Conservation (phyloP, 2,329 filamentous ascomycete species). For the Ascochyta clinopodiicola region DNA sequence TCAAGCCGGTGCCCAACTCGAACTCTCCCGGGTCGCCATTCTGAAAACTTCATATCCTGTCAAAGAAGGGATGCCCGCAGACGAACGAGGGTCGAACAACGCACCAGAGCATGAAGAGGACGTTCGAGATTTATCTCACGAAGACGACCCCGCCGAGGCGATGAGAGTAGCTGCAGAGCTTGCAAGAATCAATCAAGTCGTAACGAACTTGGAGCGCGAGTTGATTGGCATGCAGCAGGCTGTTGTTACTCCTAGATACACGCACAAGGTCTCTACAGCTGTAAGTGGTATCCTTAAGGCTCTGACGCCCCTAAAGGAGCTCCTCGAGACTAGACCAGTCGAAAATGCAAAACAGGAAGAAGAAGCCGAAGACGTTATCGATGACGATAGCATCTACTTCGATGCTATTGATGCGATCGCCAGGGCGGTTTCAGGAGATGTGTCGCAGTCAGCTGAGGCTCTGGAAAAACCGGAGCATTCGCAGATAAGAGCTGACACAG, state of each 20-base stretch:
- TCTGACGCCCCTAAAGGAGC: neutral
- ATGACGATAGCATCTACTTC: conserved; percentile 4
- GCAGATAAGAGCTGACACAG: neutral
- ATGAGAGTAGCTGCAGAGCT: neutral
- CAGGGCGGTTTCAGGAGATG: neutral
- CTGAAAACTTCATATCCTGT: neutral
- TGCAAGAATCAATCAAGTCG: neutral
- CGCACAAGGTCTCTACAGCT: neutral
- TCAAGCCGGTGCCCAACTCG: neutral
- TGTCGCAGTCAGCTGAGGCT: neutral
- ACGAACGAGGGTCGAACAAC: neutral
- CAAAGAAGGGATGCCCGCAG: neutral
- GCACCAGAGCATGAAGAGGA: neutral
- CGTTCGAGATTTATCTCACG: neutral
- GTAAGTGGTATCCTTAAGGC: neutral
- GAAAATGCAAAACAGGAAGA: too few relatives aligned
- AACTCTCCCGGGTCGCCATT: neutral
- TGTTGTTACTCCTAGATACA: neutral
- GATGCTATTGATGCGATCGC: neutral
- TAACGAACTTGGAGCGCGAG: conserved; percentile 1
- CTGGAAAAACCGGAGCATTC: neutral
- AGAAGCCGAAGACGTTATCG: neutral
- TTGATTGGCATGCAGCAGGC: neutral
- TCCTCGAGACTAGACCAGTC: too few relatives aligned
- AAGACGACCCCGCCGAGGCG: neutral